Base-by-base conservation (phyloP, 2,329 filamentous ascomycete genomes). In the Graphium sp. region DNA sequence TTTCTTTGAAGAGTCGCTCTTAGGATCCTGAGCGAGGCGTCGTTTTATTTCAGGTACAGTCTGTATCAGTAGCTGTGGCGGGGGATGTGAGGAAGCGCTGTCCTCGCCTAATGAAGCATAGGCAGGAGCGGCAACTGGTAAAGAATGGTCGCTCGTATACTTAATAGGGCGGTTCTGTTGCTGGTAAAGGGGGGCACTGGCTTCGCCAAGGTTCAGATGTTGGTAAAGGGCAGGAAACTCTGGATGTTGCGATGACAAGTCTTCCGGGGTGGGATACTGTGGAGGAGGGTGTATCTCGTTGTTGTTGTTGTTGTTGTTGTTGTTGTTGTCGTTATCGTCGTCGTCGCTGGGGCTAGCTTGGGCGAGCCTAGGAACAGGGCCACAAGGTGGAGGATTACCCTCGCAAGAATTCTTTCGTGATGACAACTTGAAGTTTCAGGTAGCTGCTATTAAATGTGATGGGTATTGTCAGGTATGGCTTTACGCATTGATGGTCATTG, bases 11-110 rank as follows among this genome's bases (percentile, higher is more conserved):
- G 74, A 68, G 42, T 77, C 67, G 44, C 70, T 69, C 55, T 93
- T 92, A 39, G 67, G 77, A 52, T 92, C 84, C 41, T 60, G 64
- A n/a, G 81, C 77, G 45, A 91, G 73, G 29, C 75, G 80, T 43
- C 77, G 74, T 56, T 93, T 91, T 45, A n/a, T n/a, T n/a, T n/a
- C n/a, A n/a, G n/a, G n/a, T n/a, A n/a, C n/a, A n/a, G n/a, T n/a
- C n/a, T n/a, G 82, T 87, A 48, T 91, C 82, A 39, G 72, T 70
- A 37, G 65, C 54, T 32, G 58, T 53, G 41, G 70, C 60, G 42
- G 58, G 54, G 33, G 63, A 57, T 22, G 49, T 53, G 46, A 41
- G 28, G n/a, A n/a, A n/a, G n/a, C n/a, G n/a, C n/a, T n/a, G n/a
- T n/a, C n/a, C n/a, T n/a, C n/a, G 48, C 43, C 29, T 52, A 17